Conservation (phyloP, 179 eudicot genomes). For the Vitellaria paradoxa region DNA sequence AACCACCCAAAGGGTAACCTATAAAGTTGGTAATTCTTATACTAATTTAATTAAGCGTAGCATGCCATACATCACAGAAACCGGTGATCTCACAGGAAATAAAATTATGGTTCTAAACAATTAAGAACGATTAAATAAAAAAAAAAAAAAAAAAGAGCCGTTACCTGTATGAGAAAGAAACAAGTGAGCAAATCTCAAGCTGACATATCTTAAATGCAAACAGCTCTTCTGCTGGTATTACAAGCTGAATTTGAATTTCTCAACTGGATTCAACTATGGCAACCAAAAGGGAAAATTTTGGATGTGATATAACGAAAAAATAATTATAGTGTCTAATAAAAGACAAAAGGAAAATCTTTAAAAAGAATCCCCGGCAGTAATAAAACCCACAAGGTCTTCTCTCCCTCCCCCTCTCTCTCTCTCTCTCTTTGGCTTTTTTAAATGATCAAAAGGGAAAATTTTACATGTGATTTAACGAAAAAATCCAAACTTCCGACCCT, state of each 20-base stretch:
- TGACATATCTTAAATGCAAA: conserved; percentile 14
- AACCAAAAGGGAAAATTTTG: too few species aligned
- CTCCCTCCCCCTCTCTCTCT: neutral
- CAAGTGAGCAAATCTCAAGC: conserved; percentile 1
- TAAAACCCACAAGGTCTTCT: neutral
- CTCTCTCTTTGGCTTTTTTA: too few species aligned
- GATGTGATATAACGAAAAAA: neutral
- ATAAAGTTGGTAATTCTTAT: neutral
- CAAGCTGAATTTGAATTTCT: neutral
- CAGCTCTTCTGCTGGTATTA: neutral
- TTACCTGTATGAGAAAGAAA: neutral
- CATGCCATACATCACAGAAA: neutral
- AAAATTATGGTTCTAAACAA: neutral
- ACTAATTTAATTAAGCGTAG: too few species aligned
- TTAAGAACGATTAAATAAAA: neutral
- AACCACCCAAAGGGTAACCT: neutral
- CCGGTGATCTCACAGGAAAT: neutral
- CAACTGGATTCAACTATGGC: neutral
- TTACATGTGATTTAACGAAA: too few species aligned
- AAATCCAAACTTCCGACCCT: conserved; percentile 7
- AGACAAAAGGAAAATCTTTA: neutral
- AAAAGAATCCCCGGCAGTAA: neutral
- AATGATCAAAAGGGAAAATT: neutral
- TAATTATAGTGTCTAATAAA: neutral
- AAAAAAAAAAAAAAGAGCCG: neutral